Evolutionary conservation across 805 yeast species (phyloP).

Genomic region (Kodamaea lidongshanica): DNA sequence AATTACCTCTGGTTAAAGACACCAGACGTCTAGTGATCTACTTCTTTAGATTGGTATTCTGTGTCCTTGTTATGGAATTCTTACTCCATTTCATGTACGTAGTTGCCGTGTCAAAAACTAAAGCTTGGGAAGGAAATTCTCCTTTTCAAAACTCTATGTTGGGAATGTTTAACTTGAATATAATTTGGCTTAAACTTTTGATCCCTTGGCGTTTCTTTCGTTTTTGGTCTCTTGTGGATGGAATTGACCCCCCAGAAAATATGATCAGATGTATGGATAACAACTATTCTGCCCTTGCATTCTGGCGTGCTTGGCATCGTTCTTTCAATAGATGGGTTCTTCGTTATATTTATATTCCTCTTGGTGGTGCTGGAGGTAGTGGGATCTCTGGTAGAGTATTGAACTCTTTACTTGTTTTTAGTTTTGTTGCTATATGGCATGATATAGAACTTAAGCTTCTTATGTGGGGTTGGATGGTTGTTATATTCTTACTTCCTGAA

Average conservation of each 20-base stretch:
- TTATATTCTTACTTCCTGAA: constrained; percentile 83
- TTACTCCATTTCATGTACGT: constrained; percentile 84
- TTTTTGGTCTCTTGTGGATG: constrained; percentile 87
- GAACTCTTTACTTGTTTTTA: constrained; percentile 78
- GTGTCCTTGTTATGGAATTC: constrained; percentile 84
- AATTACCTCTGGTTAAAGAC: constrained; percentile 51
- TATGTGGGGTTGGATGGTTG: constrained; percentile 95
- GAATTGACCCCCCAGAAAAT: constrained; percentile 94
- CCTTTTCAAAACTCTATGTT: constrained; percentile 95
- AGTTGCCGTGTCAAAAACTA: constrained; percentile 83
- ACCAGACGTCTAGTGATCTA: constrained; percentile 50
- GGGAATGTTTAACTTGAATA: constrained; percentile 81
- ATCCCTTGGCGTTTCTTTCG: constrained; percentile 96
- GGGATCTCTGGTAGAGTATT: constrained; percentile 41
- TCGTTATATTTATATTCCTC: constrained; percentile 82
- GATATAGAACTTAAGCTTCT: constrained; percentile 83
- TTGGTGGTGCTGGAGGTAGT: constrained; percentile 71
- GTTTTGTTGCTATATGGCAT: constrained; percentile 98
- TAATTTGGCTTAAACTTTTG: constrained; percentile 87
- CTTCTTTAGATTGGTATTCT: constrained; percentile 60
- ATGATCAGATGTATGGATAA: constrained; percentile 96
- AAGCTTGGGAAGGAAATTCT: constrained; percentile 84
- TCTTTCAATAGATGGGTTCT: constrained; percentile 87
- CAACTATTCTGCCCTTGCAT: constrained; percentile 87
- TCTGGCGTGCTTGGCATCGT: constrained; percentile 99